Evolutionary conservation across 1,139 yeast genomes (phyloP), one percentile per base, ranked within the genome.

Genomic region (Blastobotrys illinoisensis): DNA sequence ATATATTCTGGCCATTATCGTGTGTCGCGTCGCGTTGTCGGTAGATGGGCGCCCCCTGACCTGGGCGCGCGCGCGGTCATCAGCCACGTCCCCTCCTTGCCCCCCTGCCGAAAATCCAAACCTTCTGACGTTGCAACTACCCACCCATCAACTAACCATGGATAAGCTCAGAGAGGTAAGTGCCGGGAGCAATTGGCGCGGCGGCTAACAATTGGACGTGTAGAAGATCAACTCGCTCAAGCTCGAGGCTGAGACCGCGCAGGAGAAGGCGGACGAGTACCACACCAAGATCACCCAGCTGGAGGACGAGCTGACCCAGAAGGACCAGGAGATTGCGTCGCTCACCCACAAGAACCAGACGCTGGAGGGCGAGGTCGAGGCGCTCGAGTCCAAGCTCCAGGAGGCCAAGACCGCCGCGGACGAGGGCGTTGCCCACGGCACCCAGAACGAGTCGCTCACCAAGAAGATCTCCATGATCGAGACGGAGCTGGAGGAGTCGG

Each of bases 221-320:
- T 51, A 87, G 95, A 91, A 93, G 83, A 79, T 93, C 79, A 86
- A 80, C 79, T 83, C 85, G 76, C 84, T 93, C 74, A 91, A 91
- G 77, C 79, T 88, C 68, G 99, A 93, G 72, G 91, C 97, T 63
- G 99, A 95, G 78, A 79, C 86, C 68, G 95, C 98, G 88, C 97
- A 91, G 78, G 97, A 89, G 73, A 88, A 90, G 79, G 86, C 95
- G 60, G 99, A 93, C 68, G 97, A 88, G 67, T 81, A 88, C 67
- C 74, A 83, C 58, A 84, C 80, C 61, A 85, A 85, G 72, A 83
- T 88, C 76, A 93, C 91, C 80, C 86, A 81, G 68, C 80, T 91
- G 72, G 98, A 93, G 74, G 97, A 90, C 75, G 97, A 90, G 68
- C 80, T 81, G 71, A 79, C 88, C 64, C 93, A 88, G 66, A 91